A percentile compares a stretch with the other conserved stretches of the same genome.
These are phyloP conservation scores for Cokeromyces recurvatus DNA, from an alignment of 371 early-diverging fungal species.

Conservation along the genomic window DNA sequence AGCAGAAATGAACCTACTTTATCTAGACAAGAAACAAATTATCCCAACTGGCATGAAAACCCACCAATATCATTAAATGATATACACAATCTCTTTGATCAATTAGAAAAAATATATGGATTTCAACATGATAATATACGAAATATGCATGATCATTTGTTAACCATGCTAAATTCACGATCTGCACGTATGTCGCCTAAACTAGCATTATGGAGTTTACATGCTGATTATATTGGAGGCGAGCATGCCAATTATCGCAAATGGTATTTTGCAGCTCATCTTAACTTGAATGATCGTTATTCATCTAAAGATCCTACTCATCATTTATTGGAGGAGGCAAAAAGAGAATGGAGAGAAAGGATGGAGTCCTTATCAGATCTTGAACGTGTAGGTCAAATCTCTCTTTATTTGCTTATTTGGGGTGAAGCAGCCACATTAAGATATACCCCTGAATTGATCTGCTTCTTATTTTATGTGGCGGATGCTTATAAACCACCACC, in stretches of 20 bases:
- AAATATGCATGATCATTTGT: slow-evolving; percentile 69
- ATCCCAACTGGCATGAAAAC: slow-evolving; percentile 14
- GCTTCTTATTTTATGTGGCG: slow-evolving; percentile 79
- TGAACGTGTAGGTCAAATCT: slow-evolving; percentile 68
- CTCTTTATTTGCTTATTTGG: slow-evolving; percentile 82
- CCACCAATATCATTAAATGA: slow-evolving; percentile 25
- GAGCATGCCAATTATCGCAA: slow-evolving; percentile 81
- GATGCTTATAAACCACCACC: slow-evolving; percentile 35
- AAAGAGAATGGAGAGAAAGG: slow-evolving; percentile 66
- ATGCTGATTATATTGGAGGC: slow-evolving; percentile 88
- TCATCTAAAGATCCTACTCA: slow-evolving; percentile 29
- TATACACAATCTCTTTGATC: slow-evolving; percentile 63
- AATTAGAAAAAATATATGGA: slow-evolving; percentile 64
- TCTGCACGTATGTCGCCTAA: slow-evolving; percentile 74
- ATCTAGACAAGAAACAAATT: not conserved
- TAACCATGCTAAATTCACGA: slow-evolving; percentile 80
- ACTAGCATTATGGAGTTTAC: slow-evolving; percentile 72
- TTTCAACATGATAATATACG: slow-evolving; percentile 75
- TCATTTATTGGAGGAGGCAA: slow-evolving; percentile 48
- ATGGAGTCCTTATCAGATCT: slow-evolving; percentile 70
- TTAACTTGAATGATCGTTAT: slow-evolving; percentile 56
- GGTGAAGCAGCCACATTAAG: slow-evolving; percentile 83
- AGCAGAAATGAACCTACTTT: too few relatives aligned
- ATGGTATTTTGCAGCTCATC: slow-evolving; percentile 82
- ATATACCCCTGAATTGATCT: slow-evolving; percentile 76